Evolutionary conservation across 2,329 filamentous ascomycete species (phyloP).

Genomic region (Geoglossum cookeanum): DNA sequence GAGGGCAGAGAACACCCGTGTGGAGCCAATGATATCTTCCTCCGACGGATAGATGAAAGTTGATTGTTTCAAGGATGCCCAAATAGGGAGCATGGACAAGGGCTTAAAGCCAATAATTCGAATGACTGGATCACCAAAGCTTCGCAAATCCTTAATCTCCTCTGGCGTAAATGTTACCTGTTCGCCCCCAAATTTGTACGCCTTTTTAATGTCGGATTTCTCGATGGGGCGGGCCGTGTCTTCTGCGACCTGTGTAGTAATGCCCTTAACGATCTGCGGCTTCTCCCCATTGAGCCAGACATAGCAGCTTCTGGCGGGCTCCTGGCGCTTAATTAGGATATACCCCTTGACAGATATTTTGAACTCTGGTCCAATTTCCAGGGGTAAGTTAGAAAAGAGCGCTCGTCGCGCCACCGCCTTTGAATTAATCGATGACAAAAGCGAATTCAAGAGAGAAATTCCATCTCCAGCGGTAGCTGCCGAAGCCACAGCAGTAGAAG

Average conservation of each 20-base stretch:
- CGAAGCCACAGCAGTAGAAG: slow-evolving; percentile 31
- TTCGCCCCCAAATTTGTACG: slow-evolving; percentile 89
- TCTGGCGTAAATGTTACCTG: slow-evolving; percentile 72
- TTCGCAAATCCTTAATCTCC: slow-evolving; percentile 56
- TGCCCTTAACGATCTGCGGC: slow-evolving; percentile 56
- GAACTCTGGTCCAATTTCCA: slow-evolving; percentile 72
- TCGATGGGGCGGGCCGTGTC: slow-evolving; percentile 61
- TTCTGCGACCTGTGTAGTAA: slow-evolving; percentile 57
- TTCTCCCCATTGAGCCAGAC: slow-evolving; percentile 78
- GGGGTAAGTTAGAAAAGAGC: slow-evolving; percentile 66
- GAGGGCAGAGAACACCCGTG: slow-evolving; percentile 76
- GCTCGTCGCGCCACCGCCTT: slow-evolving; percentile 72
- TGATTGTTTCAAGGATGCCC: slow-evolving; percentile 72
- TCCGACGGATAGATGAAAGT: slow-evolving; percentile 91
- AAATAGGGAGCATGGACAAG: slow-evolving; percentile 50
- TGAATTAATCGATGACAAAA: slow-evolving; percentile 77
- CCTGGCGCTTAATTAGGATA: slow-evolving; percentile 69
- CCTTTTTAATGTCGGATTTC: slow-evolving; percentile 67
- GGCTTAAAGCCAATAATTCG: slow-evolving; percentile 91
- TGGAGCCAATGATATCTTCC: slow-evolving; percentile 74
- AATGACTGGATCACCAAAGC: slow-evolving; percentile 68
- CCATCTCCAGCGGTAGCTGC: slow-evolving; percentile 53
- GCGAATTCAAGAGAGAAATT: slow-evolving; percentile 55
- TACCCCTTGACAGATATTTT: slow-evolving; percentile 87
- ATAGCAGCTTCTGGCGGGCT: slow-evolving; percentile 64